phyloP scores from a whole-genome alignment of 805 yeast genomes.

The Naumovozyma baii region DNA sequence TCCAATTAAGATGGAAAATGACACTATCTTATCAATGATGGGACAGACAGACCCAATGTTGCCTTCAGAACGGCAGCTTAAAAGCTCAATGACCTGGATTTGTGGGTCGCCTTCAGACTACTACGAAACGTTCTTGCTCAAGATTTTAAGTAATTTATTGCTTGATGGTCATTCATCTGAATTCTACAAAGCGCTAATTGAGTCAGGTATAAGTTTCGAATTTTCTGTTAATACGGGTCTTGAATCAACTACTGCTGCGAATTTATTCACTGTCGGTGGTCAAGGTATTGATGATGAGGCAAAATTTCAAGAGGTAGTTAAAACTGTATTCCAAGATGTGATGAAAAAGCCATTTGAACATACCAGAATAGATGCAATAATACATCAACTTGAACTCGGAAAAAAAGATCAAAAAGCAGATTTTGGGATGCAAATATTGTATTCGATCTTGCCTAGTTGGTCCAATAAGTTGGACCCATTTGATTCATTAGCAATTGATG shows the following conservation, averaged over 20 bases:
- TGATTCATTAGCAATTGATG: conserved; percentile 54
- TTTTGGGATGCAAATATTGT: conserved; percentile 73
- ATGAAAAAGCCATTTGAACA: conserved; percentile 40
- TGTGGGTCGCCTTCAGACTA: conserved; percentile 64
- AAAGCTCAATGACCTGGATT: conserved; percentile 81
- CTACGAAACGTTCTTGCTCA: conserved; percentile 64
- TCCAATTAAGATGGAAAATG: conserved; percentile 40
- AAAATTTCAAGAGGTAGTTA: conserved; percentile 40
- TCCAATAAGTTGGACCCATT: conserved; percentile 74
- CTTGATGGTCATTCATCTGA: conserved; percentile 92
- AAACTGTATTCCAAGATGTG: conserved; percentile 38
- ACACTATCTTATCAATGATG: conserved; percentile 30
- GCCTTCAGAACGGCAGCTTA: conserved; percentile 58
- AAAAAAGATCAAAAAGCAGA: conserved; percentile 83
- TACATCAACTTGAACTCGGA: conserved; percentile 77
- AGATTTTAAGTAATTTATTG: conserved; percentile 57
- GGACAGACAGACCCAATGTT: conserved; percentile 83
- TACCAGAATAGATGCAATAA: conserved; percentile 66
- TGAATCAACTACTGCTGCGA: conserved; percentile 67
- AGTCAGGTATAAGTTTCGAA: conserved; percentile 75
- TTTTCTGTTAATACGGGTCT: conserved; percentile 81
- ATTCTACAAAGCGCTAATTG: conserved; percentile 76
- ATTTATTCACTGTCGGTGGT: conserved; percentile 75
- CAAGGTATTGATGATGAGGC: conserved; percentile 57
- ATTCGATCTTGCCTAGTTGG: conserved; percentile 76